Evolutionary conservation across 352 stramenopile species (phyloP), one percentile per base, ranked within the genome.

Genomic region (Plasmopara viticola): DNA sequence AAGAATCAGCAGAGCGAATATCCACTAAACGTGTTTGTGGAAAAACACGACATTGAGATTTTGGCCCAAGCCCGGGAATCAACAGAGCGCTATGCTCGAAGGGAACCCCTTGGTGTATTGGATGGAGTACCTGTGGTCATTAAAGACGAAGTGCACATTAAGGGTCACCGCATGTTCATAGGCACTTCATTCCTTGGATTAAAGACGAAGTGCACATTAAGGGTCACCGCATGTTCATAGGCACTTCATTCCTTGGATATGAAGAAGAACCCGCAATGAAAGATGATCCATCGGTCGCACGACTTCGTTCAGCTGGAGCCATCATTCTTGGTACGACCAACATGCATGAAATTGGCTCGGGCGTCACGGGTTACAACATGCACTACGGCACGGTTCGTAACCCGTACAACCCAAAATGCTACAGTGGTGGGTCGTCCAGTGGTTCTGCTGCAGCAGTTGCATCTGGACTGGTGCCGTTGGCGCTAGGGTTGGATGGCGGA

Each of bases 341-440:
- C 61, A 94, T 95, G 82, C 78, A 94, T 62, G 87, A 97, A 56
- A 65, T 93, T 47, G 89, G 89, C 7, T 69, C 60, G 0, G 70
- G 79, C 37, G 63, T 86, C 52, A 88, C 76, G 39, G 83, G 79
- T n/a, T 88, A 86, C 65, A 93, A 90, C 57, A 80, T 84, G 66
- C 64, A 78, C 31, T 69, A 82, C 41, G 83, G 83, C 34, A 86
- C 72, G 1, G 65, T 79, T 10, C 78, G 70, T 39, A 97, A 97
- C 51, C 86, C 92, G 30, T 90, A 96, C 60, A 86, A 94, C 57
- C 64, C 68, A 0, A 65, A 78, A 34, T 74, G 86, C 52, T 95
- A 95, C 65, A 80, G 84, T 33, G 92, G 90, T 53, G 92, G 92
- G n/a, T 96, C 85, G 2, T 96, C 85, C 3, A 94, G 83, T 58